Evolutionary conservation across 805 yeast genomes (phyloP), one percentile per base, ranked within the genome.

Genomic region (Kodamaea restingae): DNA sequence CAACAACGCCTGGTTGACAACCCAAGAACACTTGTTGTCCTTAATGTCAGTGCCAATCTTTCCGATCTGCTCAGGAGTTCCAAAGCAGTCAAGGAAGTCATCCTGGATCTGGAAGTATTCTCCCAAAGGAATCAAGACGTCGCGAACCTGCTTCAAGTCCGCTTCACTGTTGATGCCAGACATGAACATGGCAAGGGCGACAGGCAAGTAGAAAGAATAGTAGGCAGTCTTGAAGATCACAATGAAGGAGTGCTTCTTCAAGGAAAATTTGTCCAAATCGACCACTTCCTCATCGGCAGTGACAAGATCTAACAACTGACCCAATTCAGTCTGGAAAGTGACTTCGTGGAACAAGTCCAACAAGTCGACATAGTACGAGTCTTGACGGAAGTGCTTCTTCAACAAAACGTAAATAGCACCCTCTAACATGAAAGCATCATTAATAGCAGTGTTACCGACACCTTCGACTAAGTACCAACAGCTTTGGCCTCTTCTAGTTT

Each of bases 41-140:
- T 85, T 85, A 58, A 93, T 93, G 63, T 93, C 99, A 44, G 98
- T 93, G 51, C 99, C 99, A 52, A 93, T 88, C 74, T 93, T 93
- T 47, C 99, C 99, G 58, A 90, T 93, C 56, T 91, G 88, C 59
- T 86, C 95, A 31, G 98, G 96, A 54, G 91, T 88, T 49, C 98
- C 99, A 58, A 87, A 93, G 65, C 96, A 87, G 66, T 93, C 99
- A 50, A 93, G 77, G 70, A 75, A 93, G 64, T 93, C 99, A 61
- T 93, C 99, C 70, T 93, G 98, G 52, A 93, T 87, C 72, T 93
- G 99, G 82, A 93, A 93, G 64, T 93, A 93, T 65, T 93, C 97
- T 43, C 99, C 99, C 51, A 93, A 76, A 41, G 97, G 97, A 48
- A 93, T 81, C 63, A 93, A 75, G 30, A 93, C 80, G 51, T 86